These are phyloP conservation scores for Cantharellus anzutake DNA, from an alignment of 768 basidiomycete species.

Conservation along the genomic window DNA sequence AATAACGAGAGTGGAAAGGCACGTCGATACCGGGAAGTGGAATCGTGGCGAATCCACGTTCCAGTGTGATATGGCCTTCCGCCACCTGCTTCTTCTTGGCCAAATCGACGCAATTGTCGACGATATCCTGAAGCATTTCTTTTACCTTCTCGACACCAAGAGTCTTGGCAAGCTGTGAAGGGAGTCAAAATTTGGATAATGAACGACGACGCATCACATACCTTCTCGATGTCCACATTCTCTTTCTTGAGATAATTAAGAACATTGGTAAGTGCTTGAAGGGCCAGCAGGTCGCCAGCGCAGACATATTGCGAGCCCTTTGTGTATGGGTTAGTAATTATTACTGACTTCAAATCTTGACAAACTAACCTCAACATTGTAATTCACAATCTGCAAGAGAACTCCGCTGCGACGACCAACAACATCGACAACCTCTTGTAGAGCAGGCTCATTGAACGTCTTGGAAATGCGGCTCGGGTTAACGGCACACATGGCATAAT, in stretches of 20 bases:
- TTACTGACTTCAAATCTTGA: not conserved
- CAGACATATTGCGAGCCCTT: constrained; percentile 99
- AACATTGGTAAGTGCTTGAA: constrained; percentile 90
- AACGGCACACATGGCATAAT: constrained; percentile 99
- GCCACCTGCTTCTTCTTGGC: constrained; percentile 58
- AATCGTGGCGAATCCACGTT: constrained; percentile 92
- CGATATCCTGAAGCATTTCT: constrained; percentile 86
- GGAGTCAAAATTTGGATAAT: not conserved
- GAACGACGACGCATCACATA: constrained; percentile 14
- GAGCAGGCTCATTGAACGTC: constrained; percentile 83
- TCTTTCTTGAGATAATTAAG: constrained; percentile 91
- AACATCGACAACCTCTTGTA: constrained; percentile 92
- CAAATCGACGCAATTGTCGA: constrained; percentile 57
- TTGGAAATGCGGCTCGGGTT: constrained; percentile 91
- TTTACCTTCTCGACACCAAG: constrained; percentile 86
- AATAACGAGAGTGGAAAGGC: constrained; percentile 97
- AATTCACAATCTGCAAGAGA: constrained; percentile 96
- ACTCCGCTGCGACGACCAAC: constrained; percentile 60
- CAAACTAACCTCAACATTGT: constrained; percentile 61
- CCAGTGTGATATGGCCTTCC: constrained; percentile 86
- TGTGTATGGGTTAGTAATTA: constrained; percentile 5
- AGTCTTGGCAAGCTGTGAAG: constrained; percentile 56
- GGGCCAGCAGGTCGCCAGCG: constrained; percentile 84
- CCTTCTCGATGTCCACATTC: constrained; percentile 86
- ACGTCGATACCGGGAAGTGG: constrained; percentile 95